A percentile compares a stretch with the other conserved stretches of the same genome.
Conservation (phyloP, 495 filamentous ascomycete genomes). For the Copromyces sp. region DNA sequence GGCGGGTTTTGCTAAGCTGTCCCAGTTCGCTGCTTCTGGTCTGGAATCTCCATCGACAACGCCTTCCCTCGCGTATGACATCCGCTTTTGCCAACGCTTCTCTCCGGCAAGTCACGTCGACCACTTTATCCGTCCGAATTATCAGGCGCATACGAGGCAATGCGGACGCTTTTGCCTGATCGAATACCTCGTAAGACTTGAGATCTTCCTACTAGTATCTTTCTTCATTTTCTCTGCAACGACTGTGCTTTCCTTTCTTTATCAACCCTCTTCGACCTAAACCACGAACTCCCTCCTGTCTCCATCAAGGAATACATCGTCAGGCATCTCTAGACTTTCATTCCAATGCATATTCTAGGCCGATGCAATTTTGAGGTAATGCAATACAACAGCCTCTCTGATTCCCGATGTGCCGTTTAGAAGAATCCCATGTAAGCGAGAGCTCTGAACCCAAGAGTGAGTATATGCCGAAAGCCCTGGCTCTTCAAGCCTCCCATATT, state of each 20-base stretch:
- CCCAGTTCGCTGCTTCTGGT: not conserved
- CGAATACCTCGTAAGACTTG: not conserved
- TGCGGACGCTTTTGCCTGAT: not conserved
- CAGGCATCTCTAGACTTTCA: not conserved
- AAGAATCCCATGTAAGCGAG: not conserved
- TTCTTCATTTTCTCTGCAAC: not conserved
- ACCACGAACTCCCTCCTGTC: not conserved
- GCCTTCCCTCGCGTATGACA: not conserved
- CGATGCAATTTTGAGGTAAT: constrained; percentile 21
- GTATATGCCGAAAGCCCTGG: constrained; percentile 1
- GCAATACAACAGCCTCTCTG: constrained; percentile 2
- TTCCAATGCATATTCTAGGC: constrained; percentile 4
- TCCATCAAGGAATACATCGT: not conserved
- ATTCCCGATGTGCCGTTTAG: not conserved
- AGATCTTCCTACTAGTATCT: not conserved
- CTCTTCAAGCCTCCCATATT: not conserved
- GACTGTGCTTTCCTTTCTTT: not conserved
- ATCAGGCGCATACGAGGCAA: not conserved
- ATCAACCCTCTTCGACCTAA: not conserved
- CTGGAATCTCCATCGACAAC: not conserved
- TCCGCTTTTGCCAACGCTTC: not conserved
- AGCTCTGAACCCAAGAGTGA: not conserved
- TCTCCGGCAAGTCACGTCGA: not conserved
- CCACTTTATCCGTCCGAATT: not conserved
- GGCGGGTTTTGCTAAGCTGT: not conserved